A percentile compares a stretch with the other conserved stretches of the same genome.
Conservation (phyloP, 2,329 filamentous ascomycete genomes). For the Microcyclospora pomicola region DNA sequence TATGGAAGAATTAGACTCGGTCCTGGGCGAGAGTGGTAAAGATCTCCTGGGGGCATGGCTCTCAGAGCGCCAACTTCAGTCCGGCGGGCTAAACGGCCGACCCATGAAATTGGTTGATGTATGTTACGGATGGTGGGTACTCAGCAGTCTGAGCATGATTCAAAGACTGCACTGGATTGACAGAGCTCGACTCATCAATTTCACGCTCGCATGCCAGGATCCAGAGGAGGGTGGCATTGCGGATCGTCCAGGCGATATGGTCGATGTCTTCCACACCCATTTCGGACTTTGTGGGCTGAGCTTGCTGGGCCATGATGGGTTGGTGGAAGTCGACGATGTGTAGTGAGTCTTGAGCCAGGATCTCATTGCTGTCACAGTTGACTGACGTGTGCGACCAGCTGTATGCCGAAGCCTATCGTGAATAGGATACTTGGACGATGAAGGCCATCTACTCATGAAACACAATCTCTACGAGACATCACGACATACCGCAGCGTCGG, state of each 20-base stretch:
- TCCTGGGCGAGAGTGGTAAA: conserved; percentile 49
- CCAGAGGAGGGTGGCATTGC: conserved; percentile 70
- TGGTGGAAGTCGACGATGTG: conserved; percentile 71
- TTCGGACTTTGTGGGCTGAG: conserved; percentile 85
- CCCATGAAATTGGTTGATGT: conserved; percentile 95
- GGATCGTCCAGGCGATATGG: conserved; percentile 84
- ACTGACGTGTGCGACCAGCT: conserved; percentile 19
- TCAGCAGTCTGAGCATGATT: conserved; percentile 84
- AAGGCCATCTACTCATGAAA: neutral
- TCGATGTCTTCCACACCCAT: conserved; percentile 90
- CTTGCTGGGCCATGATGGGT: conserved; percentile 60
- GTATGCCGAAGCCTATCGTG: conserved; percentile 48
- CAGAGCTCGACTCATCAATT: conserved; percentile 58
- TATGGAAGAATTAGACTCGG: conserved; percentile 56
- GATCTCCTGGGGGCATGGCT: conserved; percentile 81
- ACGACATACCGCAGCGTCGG: no score
- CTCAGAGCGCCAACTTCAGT: conserved; percentile 73
- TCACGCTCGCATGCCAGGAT: conserved; percentile 85
- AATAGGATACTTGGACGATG: conserved; percentile 40
- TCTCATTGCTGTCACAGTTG: neutral
- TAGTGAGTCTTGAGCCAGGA: conserved; percentile 44
- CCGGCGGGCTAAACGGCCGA: conserved; percentile 81
- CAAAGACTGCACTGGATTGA: conserved; percentile 87
- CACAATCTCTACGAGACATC: no score
- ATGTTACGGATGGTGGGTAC: conserved; percentile 98